These are phyloP conservation scores for Geotrichum restrictum DNA, from an alignment of 1,139 yeast species.

Conservation along the genomic window DNA sequence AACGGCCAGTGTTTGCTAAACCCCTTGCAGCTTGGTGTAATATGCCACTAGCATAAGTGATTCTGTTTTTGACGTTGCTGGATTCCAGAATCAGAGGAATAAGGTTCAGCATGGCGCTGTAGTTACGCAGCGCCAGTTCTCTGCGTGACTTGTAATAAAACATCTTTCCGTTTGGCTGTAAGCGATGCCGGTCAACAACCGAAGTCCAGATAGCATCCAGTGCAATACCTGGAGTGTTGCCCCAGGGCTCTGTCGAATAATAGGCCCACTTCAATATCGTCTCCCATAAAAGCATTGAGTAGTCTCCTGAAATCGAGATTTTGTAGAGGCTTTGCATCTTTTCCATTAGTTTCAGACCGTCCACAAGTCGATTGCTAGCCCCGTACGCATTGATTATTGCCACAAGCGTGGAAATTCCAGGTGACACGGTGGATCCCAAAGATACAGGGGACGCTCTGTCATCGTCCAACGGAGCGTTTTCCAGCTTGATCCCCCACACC, in stretches of 20 bases:
- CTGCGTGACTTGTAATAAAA: slow-evolving; percentile 19
- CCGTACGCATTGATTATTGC: slow-evolving; percentile 37
- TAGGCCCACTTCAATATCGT: slow-evolving; percentile 32
- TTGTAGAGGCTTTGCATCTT: slow-evolving; percentile 28
- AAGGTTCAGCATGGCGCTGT: slow-evolving; percentile 7
- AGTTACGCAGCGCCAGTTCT: slow-evolving; percentile 12
- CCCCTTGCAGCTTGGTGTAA: slow-evolving; percentile 22
- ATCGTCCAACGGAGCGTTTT: slow-evolving; percentile 16
- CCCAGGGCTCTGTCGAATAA: slow-evolving; percentile 30
- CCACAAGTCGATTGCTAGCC: slow-evolving; percentile 29
- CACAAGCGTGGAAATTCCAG: slow-evolving; percentile 31
- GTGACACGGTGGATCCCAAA: slow-evolving; percentile 27
- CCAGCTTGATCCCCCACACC: slow-evolving; percentile 33
- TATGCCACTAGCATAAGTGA: slow-evolving; percentile 14
- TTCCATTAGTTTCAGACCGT: slow-evolving; percentile 31
- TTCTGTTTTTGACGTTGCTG: slow-evolving; percentile 8
- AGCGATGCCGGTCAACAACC: slow-evolving; percentile 17
- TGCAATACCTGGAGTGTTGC: slow-evolving; percentile 24
- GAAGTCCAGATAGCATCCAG: slow-evolving; percentile 33
- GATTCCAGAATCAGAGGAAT: slow-evolving; percentile 12
- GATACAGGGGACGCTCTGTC: slow-evolving; percentile 4
- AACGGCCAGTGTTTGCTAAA: slow-evolving; percentile 21
- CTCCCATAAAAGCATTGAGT: slow-evolving; percentile 32
- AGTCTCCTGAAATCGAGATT: slow-evolving; percentile 25
- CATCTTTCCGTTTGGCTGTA: slow-evolving; percentile 27